These are phyloP conservation scores for Erythrophleum fordii DNA, from an alignment of 306 rosid species.

Conservation along the genomic window DNA sequence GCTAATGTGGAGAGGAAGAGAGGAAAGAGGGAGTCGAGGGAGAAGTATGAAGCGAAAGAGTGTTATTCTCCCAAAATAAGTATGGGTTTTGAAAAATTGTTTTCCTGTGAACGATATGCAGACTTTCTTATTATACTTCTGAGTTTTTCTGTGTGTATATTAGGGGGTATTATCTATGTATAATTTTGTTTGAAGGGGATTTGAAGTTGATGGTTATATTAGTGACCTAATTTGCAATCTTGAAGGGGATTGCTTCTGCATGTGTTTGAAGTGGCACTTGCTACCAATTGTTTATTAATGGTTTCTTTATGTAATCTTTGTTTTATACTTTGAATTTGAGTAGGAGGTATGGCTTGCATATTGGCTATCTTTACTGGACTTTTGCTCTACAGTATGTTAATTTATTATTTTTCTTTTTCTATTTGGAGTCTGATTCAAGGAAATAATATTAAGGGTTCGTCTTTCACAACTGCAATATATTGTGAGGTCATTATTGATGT, in stretches of 20 bases:
- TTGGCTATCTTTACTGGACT: not conserved
- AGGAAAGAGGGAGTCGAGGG: not conserved
- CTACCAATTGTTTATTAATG: not conserved
- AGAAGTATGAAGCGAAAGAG: not conserved
- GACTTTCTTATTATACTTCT: not conserved
- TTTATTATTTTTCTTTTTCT: not conserved
- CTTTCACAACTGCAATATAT: not conserved
- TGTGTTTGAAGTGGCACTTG: not conserved
- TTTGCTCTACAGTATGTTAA: not conserved
- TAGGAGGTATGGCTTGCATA: not conserved
- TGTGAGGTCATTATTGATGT: not conserved
- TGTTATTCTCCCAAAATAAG: not conserved
- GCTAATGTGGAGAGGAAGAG: not conserved
- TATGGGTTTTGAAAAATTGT: not conserved
- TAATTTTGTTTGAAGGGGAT: not conserved
- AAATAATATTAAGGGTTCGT: not conserved
- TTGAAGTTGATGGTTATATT: not conserved
- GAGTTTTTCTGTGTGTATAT: not conserved
- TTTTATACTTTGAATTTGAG: not conserved
- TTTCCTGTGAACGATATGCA: not conserved
- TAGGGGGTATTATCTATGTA: not conserved
- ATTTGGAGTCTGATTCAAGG: not conserved
- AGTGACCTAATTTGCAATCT: not conserved
- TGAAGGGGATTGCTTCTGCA: not conserved
- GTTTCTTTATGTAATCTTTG: not conserved